Base-by-base conservation (phyloP, 805 yeast genomes). In the Yamadazyma takamatsuzukensis region DNA sequence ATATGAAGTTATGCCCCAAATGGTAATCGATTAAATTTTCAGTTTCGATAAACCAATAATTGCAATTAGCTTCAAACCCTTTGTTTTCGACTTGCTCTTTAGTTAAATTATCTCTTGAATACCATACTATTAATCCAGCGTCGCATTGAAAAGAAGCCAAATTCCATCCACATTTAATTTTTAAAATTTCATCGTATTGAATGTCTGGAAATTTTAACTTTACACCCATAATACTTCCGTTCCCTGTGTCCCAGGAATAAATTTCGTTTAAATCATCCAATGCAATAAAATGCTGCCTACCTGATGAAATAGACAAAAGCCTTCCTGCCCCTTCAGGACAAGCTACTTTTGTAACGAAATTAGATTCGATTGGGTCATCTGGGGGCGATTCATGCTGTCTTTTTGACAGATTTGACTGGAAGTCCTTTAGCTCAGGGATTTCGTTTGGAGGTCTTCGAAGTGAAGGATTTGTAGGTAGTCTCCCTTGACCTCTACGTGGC, bases 131-230 rank as follows among this genome's bases (percentile, higher is more conserved):
- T 16, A 83, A 51, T 0, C 89, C 87, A 29, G 69, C 57, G 5
- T 58, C 59, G 2, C 78, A 54, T 29, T 67, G 61, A 14, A 74
- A 74, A 25, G 75, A 73, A 32, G 75, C 72, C 11, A 70, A 53
- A 37, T 72, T 69, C 90, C 90, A 83, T 0, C 90, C 93, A 12
- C 85, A 80, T 9, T 67, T 64, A 7, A 78, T 68, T 41, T 70
- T 72, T 14, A 12, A 25, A 18, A 37, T 26, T 16, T 9, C 5
- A 5, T 6, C 18, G 29, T 25, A 6, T 12, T 13, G 21, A 11
- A 15, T 12, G 3, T 56, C 56, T 0, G 59, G 54, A 37, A 78
- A 73, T 4, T 33, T 47, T 19, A 80, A 39, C 30, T 45, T 47
- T 4, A 76, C 64, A 0, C 82, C 86, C 11, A 27, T 21, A 31